These are phyloP conservation scores for Diphasiastrum complanatum DNA, from an alignment of 83 land plant species.

Conservation along the genomic window DNA sequence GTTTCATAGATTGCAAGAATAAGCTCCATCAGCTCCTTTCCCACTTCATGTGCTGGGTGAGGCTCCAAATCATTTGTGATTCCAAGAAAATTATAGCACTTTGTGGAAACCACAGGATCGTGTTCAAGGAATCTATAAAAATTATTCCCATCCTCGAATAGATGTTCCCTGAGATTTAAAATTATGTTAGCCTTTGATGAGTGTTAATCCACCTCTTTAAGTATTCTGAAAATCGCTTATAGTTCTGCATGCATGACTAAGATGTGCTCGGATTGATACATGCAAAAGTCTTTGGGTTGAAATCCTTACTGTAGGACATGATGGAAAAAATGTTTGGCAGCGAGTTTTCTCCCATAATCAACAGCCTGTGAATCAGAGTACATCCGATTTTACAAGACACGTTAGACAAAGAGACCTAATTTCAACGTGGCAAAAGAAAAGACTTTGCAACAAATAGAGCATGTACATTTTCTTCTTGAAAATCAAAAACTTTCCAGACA, in stretches of 20 bases:
- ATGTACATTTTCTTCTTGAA: too few relatives aligned
- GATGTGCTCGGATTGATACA: background rate
- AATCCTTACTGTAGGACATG: conserved; percentile 60
- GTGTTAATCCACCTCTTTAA: background rate
- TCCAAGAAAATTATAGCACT: conserved; percentile 56
- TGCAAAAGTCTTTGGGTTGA: background rate
- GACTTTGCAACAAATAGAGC: too few relatives aligned
- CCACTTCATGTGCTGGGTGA: conserved; percentile 54
- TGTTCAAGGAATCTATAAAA: conserved; percentile 73
- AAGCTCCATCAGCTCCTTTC: conserved; percentile 45
- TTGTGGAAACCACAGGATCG: conserved; percentile 54
- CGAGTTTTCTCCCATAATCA: conserved; percentile 67
- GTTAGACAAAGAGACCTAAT: too few relatives aligned
- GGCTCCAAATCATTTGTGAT: conserved; percentile 57
- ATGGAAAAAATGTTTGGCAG: conserved; percentile 48
- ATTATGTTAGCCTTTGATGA: background rate
- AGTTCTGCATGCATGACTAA: conserved; percentile 1
- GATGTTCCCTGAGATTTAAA: conserved; percentile 47
- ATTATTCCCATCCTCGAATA: conserved; percentile 78
- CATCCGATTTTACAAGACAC: too few relatives aligned
- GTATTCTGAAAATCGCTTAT: background rate
- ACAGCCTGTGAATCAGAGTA: conserved; percentile 38
- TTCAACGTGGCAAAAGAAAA: too few relatives aligned
- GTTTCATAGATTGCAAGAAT: conserved; percentile 62
- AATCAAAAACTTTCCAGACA: too few relatives aligned